Evolutionary conservation across 495 filamentous ascomycete genomes (phyloP).

Genomic region (Parmelia sp.): DNA sequence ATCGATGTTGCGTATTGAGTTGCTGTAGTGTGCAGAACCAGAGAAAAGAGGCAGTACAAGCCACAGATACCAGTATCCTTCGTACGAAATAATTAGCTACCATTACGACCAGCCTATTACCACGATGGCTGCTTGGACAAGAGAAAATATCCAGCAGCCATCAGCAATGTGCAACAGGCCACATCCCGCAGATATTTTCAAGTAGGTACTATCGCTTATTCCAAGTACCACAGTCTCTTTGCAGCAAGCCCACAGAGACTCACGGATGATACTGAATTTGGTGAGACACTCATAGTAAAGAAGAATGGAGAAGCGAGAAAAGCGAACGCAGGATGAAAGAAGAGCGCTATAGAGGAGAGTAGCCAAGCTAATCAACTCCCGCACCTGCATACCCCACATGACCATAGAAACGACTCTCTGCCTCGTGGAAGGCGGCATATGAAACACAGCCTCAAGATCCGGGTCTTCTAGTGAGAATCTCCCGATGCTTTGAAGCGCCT

Average conservation of each 20-base stretch:
- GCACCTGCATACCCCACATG: no score
- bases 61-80: background rate
- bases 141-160: background rate
- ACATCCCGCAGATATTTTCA: background rate
- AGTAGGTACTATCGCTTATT: background rate
- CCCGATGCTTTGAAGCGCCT: background rate
- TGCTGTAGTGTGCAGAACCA: background rate
- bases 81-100: background rate
- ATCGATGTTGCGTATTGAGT: background rate
- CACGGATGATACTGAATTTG: no score
- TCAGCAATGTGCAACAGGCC: background rate
- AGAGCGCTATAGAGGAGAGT: background rate
- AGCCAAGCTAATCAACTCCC: background rate
- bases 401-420: no score
- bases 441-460: background rate
- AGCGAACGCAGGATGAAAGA: background rate
- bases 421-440: background rate
- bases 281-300: background rate
- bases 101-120: background rate
- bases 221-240: background rate
- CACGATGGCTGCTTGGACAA: background rate
- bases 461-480: background rate
- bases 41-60: background rate
- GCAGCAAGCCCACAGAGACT: background rate
- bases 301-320: background rate